Conservation (phyloP, 768 basidiomycete species). For the Rhizopogon vulgaris region DNA sequence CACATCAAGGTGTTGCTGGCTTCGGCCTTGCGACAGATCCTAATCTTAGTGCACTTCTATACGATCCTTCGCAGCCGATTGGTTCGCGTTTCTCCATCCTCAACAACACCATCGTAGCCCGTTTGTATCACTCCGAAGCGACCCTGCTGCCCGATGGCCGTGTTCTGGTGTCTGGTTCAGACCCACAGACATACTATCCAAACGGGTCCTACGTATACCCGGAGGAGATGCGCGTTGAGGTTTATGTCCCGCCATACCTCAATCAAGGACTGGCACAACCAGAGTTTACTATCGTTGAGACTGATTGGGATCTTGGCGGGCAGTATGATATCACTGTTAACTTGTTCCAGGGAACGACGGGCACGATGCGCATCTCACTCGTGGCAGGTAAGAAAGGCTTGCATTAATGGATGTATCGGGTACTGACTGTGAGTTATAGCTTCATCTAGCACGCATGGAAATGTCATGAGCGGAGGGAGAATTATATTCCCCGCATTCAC, state of each 20-base stretch:
- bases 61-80: conserved; percentile 57
- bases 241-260: conserved; percentile 87
- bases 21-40: conserved; percentile 66
- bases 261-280: conserved; percentile 58
- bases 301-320: conserved; percentile 59
- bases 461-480: conserved; percentile 61
- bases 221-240: conserved; percentile 73
- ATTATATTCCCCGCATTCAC: conserved; percentile 70
- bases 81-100: conserved; percentile 62
- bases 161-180: conserved; percentile 71
- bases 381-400: conserved; percentile 45
- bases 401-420: not conserved
- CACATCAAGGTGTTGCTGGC: conserved; percentile 61
- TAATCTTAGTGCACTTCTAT: conserved; percentile 59
- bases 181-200: conserved; percentile 48
- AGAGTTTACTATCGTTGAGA: conserved; percentile 46
- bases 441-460: conserved; percentile 72
- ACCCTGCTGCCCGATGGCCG: conserved; percentile 71
- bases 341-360: conserved; percentile 34
- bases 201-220: conserved; percentile 42
- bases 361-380: conserved; percentile 54
- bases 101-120: conserved; percentile 61
- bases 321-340: conserved; percentile 46
- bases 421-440: conserved; percentile 32
- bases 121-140: conserved; percentile 76